Evolutionary conservation across 768 basidiomycete genomes (phyloP), one percentile per base, ranked within the genome.

Genomic region (Russula abietina): DNA sequence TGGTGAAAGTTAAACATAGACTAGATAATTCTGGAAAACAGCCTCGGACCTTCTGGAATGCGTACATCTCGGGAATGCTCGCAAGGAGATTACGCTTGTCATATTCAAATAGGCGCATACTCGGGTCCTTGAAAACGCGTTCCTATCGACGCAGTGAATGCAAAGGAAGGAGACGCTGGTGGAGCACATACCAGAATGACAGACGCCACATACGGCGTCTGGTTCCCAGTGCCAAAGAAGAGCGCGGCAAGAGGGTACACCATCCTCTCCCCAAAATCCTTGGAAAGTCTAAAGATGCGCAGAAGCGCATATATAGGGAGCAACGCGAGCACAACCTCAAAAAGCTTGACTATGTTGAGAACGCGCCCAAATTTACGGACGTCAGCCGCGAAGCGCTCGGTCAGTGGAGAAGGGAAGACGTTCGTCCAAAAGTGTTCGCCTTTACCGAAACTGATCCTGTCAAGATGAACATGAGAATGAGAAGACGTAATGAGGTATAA

Each of bases 391-490:
- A 73, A 72, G 43, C 70, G 64, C 10, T 69, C 54, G n/a, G 72
- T 71, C 24, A 75, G 69, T 26, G 65, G 59, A 3, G 73, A 69
- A 8, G 76, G 76, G 58, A 73, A 77, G 58, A 77, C 74, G 55
- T 76, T 76, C 38, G 74, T 72, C 75, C 75, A 77, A 57, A 77
- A 77, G 59, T 73, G 70, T 46, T 72, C 68, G 53, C 69, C 73
- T 58, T 73, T 71, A 22, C 75, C 73, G 56, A 75, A 39, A 39
- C 38, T 39, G 38, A 39, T 39, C 53, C 70, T 72, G 57, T 16
- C 19, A 33, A 39, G 56, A 30, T 36, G n/a, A 28, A 36, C 17
- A 22, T 22, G 8, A 41, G 22, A 39, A 14, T 16, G 28, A 16
- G 11, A 4, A 22, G 1, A 28, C 19, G 41, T 43, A 56, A 54